A percentile compares a stretch with the other conserved stretches of the same genome.
These are phyloP conservation scores for Phytopythium litorale DNA, from an alignment of 352 stramenopile genomes.

Conservation along the genomic window DNA sequence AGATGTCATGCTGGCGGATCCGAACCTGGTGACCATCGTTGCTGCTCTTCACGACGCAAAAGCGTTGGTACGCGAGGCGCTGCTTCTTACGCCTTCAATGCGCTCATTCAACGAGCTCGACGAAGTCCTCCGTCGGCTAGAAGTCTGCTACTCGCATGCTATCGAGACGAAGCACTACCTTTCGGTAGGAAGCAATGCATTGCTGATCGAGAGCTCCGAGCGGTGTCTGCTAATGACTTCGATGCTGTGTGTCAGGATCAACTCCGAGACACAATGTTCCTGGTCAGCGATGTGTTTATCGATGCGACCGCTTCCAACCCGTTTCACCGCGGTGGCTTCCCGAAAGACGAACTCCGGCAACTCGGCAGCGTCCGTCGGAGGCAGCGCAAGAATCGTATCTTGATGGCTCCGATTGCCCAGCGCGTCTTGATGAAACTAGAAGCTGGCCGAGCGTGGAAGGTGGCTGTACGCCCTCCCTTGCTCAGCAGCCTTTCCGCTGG, in stretches of 20 bases:
- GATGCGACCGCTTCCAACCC: constrained; percentile 43
- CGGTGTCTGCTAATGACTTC: constrained; percentile 2
- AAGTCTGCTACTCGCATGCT: constrained; percentile 24
- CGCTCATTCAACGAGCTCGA: constrained; percentile 22
- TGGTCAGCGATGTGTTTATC: constrained; percentile 38
- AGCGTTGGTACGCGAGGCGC: constrained; percentile 13
- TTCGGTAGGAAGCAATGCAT: constrained; percentile 15
- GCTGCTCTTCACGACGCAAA: constrained; percentile 22
- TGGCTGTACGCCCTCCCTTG: constrained; percentile 74
- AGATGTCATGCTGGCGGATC: constrained; percentile 14
- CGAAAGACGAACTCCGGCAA: constrained; percentile 14
- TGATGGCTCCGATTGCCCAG: constrained; percentile 26
- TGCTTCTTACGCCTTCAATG: constrained; percentile 32
- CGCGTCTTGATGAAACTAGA: constrained; percentile 39
- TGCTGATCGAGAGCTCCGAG: not conserved
- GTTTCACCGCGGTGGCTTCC: constrained; percentile 21
- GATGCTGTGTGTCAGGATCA: constrained; percentile 16
- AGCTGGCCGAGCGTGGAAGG: constrained; percentile 37
- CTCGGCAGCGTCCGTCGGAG: constrained; percentile 25
- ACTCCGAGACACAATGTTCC: constrained; percentile 30
- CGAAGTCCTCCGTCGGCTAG: constrained; percentile 15
- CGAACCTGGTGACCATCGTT: constrained; percentile 25
- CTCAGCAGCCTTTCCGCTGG: constrained; percentile 76
- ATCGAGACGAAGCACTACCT: constrained; percentile 18
- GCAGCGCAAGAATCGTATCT: constrained; percentile 27